A percentile compares a stretch with the other conserved stretches of the same genome.
Evolutionary conservation across 805 yeast species (phyloP).

Genomic region (Candida andamanensis): DNA sequence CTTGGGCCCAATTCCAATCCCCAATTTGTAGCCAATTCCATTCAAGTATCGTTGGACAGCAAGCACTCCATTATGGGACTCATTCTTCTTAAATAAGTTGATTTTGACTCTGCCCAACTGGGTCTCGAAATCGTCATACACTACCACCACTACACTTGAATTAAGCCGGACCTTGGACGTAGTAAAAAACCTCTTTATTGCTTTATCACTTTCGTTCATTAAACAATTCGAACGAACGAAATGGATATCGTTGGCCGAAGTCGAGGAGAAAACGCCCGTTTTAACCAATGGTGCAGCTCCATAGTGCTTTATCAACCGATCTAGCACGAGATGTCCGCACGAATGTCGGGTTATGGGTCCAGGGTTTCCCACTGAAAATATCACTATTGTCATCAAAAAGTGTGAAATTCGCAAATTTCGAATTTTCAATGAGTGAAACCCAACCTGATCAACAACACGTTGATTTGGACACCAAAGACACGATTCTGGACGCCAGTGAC

Average conservation of each 20-base stretch:
- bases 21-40: constrained; percentile 22
- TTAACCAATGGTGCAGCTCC: constrained; percentile 26
- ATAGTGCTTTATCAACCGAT: constrained; percentile 19
- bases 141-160: constrained; percentile 16
- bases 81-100: constrained; percentile 27
- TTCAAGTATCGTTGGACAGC: constrained; percentile 14
- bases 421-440: no score
- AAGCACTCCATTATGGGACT: constrained; percentile 37
- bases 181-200: constrained; percentile 21
- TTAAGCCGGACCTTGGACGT: constrained; percentile 11
- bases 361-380: constrained; percentile 36
- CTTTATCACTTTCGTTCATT: constrained; percentile 37
- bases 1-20: constrained; percentile 40
- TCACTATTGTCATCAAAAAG: no score
- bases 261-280: constrained; percentile 24
- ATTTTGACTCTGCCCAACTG: constrained; percentile 26
- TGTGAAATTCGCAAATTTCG: no score
- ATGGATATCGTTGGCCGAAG: constrained; percentile 17
- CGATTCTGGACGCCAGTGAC: no score
- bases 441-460: no score
- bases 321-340: constrained; percentile 32
- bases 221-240: constrained; percentile 34
- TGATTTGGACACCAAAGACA: no score
- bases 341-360: constrained; percentile 38
- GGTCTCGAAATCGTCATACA: constrained; percentile 37